A percentile compares a stretch with the other conserved stretches of the same genome.
Evolutionary conservation across 805 yeast genomes (phyloP).

Genomic region (Starmerella vitae): DNA sequence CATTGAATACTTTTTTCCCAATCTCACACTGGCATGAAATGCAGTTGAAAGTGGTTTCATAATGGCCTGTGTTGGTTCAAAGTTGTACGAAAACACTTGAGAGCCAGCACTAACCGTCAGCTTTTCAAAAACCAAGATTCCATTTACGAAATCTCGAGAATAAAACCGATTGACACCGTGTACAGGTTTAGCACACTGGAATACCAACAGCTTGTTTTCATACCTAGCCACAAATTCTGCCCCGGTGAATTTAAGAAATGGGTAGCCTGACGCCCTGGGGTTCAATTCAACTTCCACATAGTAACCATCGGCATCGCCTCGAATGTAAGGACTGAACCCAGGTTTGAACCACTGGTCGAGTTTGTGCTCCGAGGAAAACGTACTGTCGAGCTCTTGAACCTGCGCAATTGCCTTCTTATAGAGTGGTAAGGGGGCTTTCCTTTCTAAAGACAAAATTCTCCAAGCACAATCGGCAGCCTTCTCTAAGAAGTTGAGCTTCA

Average conservation of each 20-base stretch:
- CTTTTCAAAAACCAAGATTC: slow-evolving; percentile 26
- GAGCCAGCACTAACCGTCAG: slow-evolving; percentile 24
- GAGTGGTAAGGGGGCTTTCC: slow-evolving; percentile 14
- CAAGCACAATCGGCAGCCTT: slow-evolving; percentile 24
- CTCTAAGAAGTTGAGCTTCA: slow-evolving; percentile 19
- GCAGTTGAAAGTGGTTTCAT: slow-evolving; percentile 21
- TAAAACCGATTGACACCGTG: slow-evolving; percentile 8
- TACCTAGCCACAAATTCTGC: slow-evolving; percentile 14
- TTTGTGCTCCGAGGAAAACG: slow-evolving; percentile 21
- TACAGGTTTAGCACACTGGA: slow-evolving; percentile 1
- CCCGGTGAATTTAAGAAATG: slow-evolving; percentile 13
- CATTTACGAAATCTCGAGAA: slow-evolving; percentile 26
- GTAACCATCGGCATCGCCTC: slow-evolving; percentile 28
- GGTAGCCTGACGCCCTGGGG: slow-evolving; percentile 23
- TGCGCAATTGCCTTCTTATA: slow-evolving; percentile 17
- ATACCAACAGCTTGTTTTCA: not conserved
- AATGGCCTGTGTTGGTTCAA: slow-evolving; percentile 7
- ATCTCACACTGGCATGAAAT: slow-evolving; percentile 18
- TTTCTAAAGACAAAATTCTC: slow-evolving; percentile 20
- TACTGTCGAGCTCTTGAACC: slow-evolving; percentile 18
- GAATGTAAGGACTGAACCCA: slow-evolving; percentile 30
- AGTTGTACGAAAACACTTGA: slow-evolving; percentile 22
- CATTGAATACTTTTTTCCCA: slow-evolving; percentile 14
- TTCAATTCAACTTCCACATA: slow-evolving; percentile 30
- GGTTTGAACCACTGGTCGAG: slow-evolving; percentile 31